phyloP scores from a whole-genome alignment of 176 grass and related monocot species.

The Oryza nivara region DNA sequence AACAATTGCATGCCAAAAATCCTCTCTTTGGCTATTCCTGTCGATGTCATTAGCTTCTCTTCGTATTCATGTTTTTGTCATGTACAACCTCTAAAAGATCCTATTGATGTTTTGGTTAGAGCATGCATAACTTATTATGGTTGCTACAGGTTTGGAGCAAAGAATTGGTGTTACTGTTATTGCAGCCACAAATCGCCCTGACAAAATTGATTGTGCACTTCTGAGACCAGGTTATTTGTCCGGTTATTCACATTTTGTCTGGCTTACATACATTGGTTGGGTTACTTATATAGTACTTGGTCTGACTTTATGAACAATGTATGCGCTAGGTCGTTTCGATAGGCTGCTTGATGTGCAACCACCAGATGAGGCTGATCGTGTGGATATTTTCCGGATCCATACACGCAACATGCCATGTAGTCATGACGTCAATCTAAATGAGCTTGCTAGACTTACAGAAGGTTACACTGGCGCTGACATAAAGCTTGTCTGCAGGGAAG shows the following conservation, averaged over 20 bases:
- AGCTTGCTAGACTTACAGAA: constrained; percentile 84
- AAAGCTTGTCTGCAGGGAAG: constrained; percentile 86
- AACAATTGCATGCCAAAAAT: constrained; percentile 4
- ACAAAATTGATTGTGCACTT: constrained; percentile 95
- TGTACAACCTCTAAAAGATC: background rate
- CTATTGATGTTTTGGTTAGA: background rate
- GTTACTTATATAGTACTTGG: background rate
- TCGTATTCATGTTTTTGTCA: background rate
- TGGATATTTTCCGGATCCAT: constrained; percentile 81
- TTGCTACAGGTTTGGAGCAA: constrained; percentile 75
- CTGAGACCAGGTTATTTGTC: constrained; percentile 71
- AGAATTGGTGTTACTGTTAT: constrained; percentile 78
- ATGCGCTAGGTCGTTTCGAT: constrained; percentile 81
- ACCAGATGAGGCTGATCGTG: constrained; percentile 69
- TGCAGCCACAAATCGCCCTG: constrained; percentile 93
- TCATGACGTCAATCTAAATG: constrained; percentile 56
- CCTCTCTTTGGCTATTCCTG: constrained; percentile 4
- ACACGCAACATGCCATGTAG: constrained; percentile 65
- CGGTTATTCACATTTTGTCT: background rate
- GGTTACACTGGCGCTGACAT: constrained; percentile 92
- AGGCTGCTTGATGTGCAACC: constrained; percentile 86
- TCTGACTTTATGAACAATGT: constrained; percentile 37
- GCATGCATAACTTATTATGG: constrained; percentile 26
- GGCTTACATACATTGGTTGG: background rate
- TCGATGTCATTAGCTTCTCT: constrained; percentile 1